Percentiles rank a stretch among this genome's conserved stretches.
phyloP scores from a whole-genome alignment of 345 rosid species.

The Zanthoxylum bungeanum region DNA sequence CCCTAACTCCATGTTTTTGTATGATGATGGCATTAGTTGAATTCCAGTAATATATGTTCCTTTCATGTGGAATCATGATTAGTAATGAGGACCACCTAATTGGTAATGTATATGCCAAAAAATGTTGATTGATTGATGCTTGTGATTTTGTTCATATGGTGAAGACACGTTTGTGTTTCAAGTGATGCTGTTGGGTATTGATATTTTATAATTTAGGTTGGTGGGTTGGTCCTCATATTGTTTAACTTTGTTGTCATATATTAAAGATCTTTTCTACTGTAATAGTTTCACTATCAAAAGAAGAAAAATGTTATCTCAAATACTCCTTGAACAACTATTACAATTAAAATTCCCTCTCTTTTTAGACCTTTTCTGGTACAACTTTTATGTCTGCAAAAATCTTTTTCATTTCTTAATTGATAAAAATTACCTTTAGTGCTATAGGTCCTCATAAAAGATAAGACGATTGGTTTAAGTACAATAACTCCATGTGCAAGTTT shows the following conservation, averaged over 20 bases:
- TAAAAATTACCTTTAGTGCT: not conserved
- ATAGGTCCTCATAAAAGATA: conserved; percentile 18
- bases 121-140: conserved; percentile 12
- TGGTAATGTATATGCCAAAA: not conserved
- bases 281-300: not conserved
- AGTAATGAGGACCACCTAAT: conserved; percentile 1
- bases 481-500: not conserved
- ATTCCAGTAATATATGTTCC: not conserved
- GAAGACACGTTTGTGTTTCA: not conserved
- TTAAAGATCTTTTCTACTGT: not conserved
- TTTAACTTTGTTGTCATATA: conserved; percentile 6
- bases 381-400: conserved; percentile 10
- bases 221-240: conserved; percentile 15
- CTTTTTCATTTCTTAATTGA: not conserved
- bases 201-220: conserved; percentile 7
- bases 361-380: not conserved
- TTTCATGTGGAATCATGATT: not conserved
- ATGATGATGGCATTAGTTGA: not conserved
- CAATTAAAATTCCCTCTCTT: not conserved
- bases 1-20: too few relatives aligned
- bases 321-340: not conserved
- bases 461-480: conserved; percentile 1
- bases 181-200: not conserved
- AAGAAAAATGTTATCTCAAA: not conserved
- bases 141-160: conserved; percentile 7